Evolutionary conservation across 495 filamentous ascomycete genomes (phyloP), one percentile per base, ranked within the genome.

Genomic region (Elasticomyces elasticus): DNA sequence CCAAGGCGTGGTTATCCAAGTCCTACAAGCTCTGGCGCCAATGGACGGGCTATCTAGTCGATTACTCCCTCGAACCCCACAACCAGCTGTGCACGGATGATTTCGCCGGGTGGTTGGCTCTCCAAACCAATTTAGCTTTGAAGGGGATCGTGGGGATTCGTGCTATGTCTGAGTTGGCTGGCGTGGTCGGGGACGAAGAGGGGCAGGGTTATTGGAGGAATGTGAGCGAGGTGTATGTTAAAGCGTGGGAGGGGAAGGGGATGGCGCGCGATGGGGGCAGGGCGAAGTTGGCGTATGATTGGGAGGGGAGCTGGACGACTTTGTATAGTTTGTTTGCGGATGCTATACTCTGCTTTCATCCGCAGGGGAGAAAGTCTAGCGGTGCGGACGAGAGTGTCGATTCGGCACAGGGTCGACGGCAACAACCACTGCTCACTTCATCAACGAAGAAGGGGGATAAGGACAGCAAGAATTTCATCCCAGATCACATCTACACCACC

Each of bases 231-330:
- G 71, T 73, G 51, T 97, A 95, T 65, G 80, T 95, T 55, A 72
- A 78, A 38, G 87, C 85, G 64, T 97, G 90, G 90, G 76, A 89
- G 59, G 77, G 86, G 50, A 82, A 79, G 55, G 90, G 81, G 49
- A 82, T 94, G 62, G 87, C 85, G 0, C 75, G 87, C 24, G 91
- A 97, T 68, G 75, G 79, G 35, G 79, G 84, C 0, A 87, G 95
- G 62, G 87, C 88, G 24, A 94, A 95, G 66, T 72, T 97, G 31
- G 85, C 91, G 0, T 97, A 97, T 67, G 79, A 89, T 49, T 95
- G 91, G 89, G 89, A 87, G 61, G 91, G 91, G 11, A 89, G 85
- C 40, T 97, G 91, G 91, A 94, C 89, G 42, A 95, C 88, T 0
- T 62, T 72, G 41, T 72, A 72, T 64, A 62, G 56, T n/a, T 63